Percentiles rank a stretch among this genome's conserved stretches.
These are phyloP conservation scores for Sclerotinia subarctica DNA, from an alignment of 2,329 filamentous ascomycete species.

Conservation along the genomic window DNA sequence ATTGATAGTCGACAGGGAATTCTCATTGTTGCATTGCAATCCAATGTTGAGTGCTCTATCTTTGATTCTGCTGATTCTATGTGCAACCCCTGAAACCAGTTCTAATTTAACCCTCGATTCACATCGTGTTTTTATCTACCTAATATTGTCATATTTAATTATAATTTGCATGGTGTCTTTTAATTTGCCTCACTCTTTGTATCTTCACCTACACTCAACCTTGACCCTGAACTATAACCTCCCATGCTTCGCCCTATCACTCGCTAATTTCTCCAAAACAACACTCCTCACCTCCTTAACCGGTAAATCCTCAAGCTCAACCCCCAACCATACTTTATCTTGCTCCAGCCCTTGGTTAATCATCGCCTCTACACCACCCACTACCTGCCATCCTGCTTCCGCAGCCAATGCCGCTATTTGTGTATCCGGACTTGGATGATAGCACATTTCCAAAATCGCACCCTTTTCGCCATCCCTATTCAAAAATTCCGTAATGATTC, in stretches of 20 bases:
- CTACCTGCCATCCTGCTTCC: constrained; percentile 31
- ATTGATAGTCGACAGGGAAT: neutral
- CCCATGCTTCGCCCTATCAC: neutral
- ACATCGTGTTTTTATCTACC: neutral
- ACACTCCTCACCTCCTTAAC: constrained; percentile 56
- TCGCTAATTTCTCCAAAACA: constrained; percentile 39
- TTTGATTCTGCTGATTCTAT: neutral
- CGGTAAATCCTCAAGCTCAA: constrained; percentile 54
- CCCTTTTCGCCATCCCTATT: constrained; percentile 37
- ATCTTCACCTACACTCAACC: neutral
- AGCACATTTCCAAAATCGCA: constrained; percentile 37
- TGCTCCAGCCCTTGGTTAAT: constrained; percentile 38
- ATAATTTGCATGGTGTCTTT: too few relatives aligned
- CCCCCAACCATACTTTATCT: constrained; percentile 48
- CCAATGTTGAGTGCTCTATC: neutral
- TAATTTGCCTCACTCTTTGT: neutral
- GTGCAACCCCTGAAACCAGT: neutral
- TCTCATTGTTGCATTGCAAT: neutral
- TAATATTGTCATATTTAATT: neutral
- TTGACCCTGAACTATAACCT: neutral
- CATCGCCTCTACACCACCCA: constrained; percentile 36
- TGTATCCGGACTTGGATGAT: constrained; percentile 35
- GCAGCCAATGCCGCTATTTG: constrained; percentile 28
- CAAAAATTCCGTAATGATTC: constrained; percentile 41
- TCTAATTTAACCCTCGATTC: neutral